Evolutionary conservation across 176 grass and related monocot genomes (phyloP).

Genomic region (Sorghum bicolor): DNA sequence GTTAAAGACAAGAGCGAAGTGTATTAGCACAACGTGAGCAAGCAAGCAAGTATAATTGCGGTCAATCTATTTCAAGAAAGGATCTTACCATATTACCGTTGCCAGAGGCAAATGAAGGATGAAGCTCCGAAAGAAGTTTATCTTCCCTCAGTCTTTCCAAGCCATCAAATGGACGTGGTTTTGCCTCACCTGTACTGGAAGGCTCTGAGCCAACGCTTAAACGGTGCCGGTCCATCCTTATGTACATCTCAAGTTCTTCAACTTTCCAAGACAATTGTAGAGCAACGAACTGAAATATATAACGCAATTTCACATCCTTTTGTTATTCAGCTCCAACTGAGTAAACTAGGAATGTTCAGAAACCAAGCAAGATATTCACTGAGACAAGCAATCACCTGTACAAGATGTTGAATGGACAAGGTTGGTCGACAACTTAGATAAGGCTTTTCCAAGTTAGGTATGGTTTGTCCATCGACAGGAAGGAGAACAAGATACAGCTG

Average conservation of each 20-base stretch:
- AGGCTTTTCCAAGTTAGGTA: constrained; percentile 51
- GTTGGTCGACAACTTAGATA: constrained; percentile 68
- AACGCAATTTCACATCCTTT: constrained; percentile 5
- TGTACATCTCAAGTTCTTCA: constrained; percentile 61
- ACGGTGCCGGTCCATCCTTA: constrained; percentile 23
- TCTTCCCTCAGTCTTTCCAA: constrained; percentile 48
- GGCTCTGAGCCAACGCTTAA: neutral
- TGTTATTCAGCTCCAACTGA: constrained; percentile 14
- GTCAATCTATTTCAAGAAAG: neutral
- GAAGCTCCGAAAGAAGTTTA: constrained; percentile 46
- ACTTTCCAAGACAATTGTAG: constrained; percentile 44
- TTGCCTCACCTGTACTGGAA: neutral
- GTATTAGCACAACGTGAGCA: neutral
- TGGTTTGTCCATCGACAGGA: constrained; percentile 54
- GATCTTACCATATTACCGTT: constrained; percentile 41
- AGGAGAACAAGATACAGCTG: constrained; percentile 45
- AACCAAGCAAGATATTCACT: neutral
- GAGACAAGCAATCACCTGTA: constrained; percentile 44
- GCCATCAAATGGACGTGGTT: constrained; percentile 26
- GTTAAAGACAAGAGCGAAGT: neutral
- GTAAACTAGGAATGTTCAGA: neutral
- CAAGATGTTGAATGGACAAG: constrained; percentile 51
- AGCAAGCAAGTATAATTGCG: too few relatives aligned
- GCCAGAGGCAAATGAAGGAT: constrained; percentile 28
- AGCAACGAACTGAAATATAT: constrained; percentile 57